phyloP scores from a whole-genome alignment of 306 rosid genomes.

The Acacia confusa region DNA sequence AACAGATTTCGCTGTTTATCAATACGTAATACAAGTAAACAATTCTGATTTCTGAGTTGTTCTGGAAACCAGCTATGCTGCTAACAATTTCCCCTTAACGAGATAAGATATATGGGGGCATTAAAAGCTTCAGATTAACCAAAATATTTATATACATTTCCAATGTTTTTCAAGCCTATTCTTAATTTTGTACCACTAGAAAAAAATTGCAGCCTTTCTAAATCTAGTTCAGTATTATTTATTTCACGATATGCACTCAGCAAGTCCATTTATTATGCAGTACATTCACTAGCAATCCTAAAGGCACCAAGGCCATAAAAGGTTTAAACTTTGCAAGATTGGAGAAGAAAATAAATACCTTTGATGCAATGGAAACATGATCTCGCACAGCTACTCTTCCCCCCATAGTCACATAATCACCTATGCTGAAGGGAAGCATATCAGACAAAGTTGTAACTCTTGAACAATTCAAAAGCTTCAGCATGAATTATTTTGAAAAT shows the following conservation, averaged over 20 bases:
- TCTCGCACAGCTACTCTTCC: conserved; percentile 96
- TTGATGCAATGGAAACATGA: conserved; percentile 73
- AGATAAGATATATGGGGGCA: conserved; percentile 8
- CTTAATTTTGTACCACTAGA: not conserved
- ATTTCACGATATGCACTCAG: not conserved
- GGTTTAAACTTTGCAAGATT: conserved; percentile 19
- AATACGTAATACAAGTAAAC: conserved; percentile 7
- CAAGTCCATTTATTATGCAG: conserved; percentile 1
- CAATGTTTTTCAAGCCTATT: not conserved
- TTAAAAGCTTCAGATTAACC: conserved; percentile 21
- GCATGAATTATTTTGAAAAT: conserved; percentile 20
- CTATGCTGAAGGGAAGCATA: conserved; percentile 56
- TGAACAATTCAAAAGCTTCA: conserved; percentile 22
- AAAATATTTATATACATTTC: conserved; percentile 3
- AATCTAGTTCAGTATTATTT: conserved; percentile 3
- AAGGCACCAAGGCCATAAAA: conserved; percentile 13
- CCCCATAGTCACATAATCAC: conserved; percentile 85
- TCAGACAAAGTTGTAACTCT: conserved; percentile 24
- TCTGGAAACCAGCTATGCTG: conserved; percentile 8
- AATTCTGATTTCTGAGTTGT: not conserved
- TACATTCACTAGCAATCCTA: conserved; percentile 22
- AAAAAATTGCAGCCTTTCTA: conserved; percentile 8
- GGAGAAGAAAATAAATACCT: conserved; percentile 45
- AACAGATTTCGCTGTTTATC: conserved; percentile 4
- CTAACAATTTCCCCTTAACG: conserved; percentile 1